A percentile compares a stretch with the other conserved stretches of the same genome.
Evolutionary conservation across 352 stramenopile genomes (phyloP).

Genomic region (Phytopythium aichiense): DNA sequence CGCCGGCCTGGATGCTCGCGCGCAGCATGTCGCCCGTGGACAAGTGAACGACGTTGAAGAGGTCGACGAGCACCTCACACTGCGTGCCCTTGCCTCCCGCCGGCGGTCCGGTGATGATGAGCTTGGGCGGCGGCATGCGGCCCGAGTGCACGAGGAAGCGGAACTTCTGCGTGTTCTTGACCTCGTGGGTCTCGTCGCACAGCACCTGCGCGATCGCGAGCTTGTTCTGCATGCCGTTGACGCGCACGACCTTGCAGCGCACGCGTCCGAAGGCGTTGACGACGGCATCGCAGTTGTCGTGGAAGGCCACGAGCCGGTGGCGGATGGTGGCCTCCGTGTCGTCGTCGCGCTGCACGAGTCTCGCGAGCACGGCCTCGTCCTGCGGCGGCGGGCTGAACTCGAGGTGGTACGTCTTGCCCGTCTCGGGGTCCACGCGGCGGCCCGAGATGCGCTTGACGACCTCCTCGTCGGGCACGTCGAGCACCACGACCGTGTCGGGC

Average conservation of each 20-base stretch:
- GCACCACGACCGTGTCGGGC: constrained; percentile 88
- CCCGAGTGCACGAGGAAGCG: constrained; percentile 26
- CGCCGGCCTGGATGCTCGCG: constrained; percentile 72
- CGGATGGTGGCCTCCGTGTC: constrained; percentile 92
- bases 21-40: constrained; percentile 92
- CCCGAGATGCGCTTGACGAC: constrained; percentile 96
- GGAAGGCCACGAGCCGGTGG: constrained; percentile 85
- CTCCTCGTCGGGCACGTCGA: constrained; percentile 94
- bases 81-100: constrained; percentile 94
- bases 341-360: constrained; percentile 87
- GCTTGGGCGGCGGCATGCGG: constrained; percentile 59
- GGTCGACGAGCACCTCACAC: constrained; percentile 87
- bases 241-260: constrained; percentile 27
- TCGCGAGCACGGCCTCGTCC: constrained; percentile 56
- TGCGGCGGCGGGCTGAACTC: constrained; percentile 93
- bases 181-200: constrained; percentile 24
- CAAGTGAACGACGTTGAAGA: constrained; percentile 90
- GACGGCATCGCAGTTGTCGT: constrained; percentile 67
- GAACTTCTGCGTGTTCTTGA: constrained; percentile 43
- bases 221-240: constrained; percentile 46
- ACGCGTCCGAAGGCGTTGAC: constrained; percentile 27
- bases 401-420: constrained; percentile 94
- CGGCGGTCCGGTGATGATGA: constrained; percentile 90
- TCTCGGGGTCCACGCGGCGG: constrained; percentile 92
- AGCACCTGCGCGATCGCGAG: constrained; percentile 32